Evolutionary conservation across 2,329 filamentous ascomycete species (phyloP).

Genomic region (Ascochyta lentis): DNA sequence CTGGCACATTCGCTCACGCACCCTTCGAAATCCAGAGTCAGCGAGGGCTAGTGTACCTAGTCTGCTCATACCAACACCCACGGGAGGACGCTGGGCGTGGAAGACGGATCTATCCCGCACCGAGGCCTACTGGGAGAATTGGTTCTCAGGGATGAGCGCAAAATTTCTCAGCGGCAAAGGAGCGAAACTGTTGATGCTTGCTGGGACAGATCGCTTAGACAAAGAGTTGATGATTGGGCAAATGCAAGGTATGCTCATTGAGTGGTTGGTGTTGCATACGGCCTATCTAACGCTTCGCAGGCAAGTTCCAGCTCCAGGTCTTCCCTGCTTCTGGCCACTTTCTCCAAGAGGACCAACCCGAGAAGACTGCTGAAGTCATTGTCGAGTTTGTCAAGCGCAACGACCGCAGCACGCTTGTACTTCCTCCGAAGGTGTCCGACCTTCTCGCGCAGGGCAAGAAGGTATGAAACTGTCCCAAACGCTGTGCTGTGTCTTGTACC

Average conservation of each 20-base stretch:
- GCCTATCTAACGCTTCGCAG: constrained; percentile 51
- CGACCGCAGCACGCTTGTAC: constrained; percentile 80
- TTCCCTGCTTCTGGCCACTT: constrained; percentile 96
- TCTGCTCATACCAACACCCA: constrained; percentile 62
- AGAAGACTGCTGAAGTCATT: constrained; percentile 83
- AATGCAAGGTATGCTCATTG: constrained; percentile 78
- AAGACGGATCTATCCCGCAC: constrained; percentile 82
- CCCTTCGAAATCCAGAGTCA: constrained; percentile 81
- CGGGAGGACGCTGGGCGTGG: constrained; percentile 72
- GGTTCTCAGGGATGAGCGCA: constrained; percentile 86
- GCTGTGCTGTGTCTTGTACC: not conserved
- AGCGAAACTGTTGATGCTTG: constrained; percentile 83
- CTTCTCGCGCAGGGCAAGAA: constrained; percentile 58
- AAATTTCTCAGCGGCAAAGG: constrained; percentile 85
- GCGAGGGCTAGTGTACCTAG: constrained; percentile 87
- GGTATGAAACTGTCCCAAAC: constrained; percentile 42
- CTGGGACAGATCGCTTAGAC: constrained; percentile 87
- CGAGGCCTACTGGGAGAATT: constrained; percentile 90
- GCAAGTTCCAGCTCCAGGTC: constrained; percentile 94
- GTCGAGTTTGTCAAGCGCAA: constrained; percentile 93
- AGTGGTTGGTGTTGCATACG: not conserved
- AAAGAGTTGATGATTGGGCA: constrained; percentile 94
- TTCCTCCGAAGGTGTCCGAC: constrained; percentile 84
- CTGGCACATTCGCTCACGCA: constrained; percentile 91
- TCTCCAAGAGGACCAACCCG: constrained; percentile 91